Conservation (phyloP, 2,329 filamentous ascomycete species). For the Beauveria sp. region DNA sequence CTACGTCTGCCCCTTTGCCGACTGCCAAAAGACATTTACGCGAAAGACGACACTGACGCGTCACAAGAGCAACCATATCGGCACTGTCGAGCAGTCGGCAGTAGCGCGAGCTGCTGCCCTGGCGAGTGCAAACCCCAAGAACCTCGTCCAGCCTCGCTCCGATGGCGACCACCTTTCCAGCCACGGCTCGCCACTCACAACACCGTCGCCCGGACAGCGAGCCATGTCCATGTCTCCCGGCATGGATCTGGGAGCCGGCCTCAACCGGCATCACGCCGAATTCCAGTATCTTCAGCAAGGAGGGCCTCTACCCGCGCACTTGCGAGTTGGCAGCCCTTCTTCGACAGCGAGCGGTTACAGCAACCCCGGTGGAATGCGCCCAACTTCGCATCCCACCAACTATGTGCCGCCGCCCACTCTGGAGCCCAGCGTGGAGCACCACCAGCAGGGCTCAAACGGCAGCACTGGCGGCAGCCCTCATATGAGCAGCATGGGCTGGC, state of each 20-base stretch:
- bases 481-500: conserved; percentile 75
- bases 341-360: conserved; percentile 53
- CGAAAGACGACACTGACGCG: conserved; percentile 89
- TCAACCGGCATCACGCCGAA: conserved; percentile 57
- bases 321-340: conserved; percentile 67
- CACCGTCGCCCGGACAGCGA: conserved; percentile 76
- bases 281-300: conserved; percentile 67
- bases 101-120: conserved; percentile 81
- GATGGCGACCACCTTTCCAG: conserved; percentile 66
- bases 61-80: conserved; percentile 93
- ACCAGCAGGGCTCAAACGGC: conserved; percentile 56
- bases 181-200: conserved; percentile 67
- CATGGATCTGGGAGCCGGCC: conserved; percentile 62
- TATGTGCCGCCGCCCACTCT: conserved; percentile 81
- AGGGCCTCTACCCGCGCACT: conserved; percentile 73
- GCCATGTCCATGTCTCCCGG: conserved; percentile 73
- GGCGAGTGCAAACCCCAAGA: conserved; percentile 38
- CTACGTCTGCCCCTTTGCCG: conserved; percentile 94
- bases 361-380: conserved; percentile 40
- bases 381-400: conserved; percentile 78
- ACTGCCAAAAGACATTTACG: conserved; percentile 98
- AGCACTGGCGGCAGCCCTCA: conserved; percentile 83
- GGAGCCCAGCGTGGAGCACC: conserved; percentile 76
- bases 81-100: conserved; percentile 88
- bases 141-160: conserved; percentile 47